Base-by-base conservation (phyloP, 2,329 filamentous ascomycete species). In the Lachnellula willkommii region DNA sequence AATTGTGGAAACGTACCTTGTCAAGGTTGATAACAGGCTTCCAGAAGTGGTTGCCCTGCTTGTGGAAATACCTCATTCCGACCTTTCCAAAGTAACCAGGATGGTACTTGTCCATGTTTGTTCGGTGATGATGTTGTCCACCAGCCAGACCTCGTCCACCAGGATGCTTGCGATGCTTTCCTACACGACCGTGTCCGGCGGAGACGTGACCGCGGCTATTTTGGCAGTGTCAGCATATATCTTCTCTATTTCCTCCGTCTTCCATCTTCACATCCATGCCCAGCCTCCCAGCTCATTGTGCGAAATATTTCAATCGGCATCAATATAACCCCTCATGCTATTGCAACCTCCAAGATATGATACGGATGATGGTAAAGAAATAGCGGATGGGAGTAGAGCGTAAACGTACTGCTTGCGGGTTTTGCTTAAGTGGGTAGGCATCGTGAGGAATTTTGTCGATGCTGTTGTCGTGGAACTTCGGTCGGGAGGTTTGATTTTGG, bases 61-160 rank as follows among this genome's bases (percentile, higher is more conserved):
- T 92, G 85, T 97, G 93, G 89, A 96, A 96, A 81, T 93, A 87
- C 73, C 89, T 83, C 89, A 93, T 93, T 80, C 89, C 88, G 70
- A 93, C 89, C 82, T 96, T 96, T 80, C 90, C 90, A 79, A 96
- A 97, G 89, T 97, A 97, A 90, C 94, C 94, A 63, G 93, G 91
- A 75, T 95, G 90, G 87, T 93, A 91, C 80, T 93, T 87, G 77
- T 90, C 87, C 72, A 91, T 80, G 81, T 95, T 95, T 73, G 90
- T 95, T 69, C 90, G 80, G 86, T 95, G 90, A 82, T 99, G 94
- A 83, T 99, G 94, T 82, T 96, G 90, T 85, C 92, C 93, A 95
- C 94, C 93, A 76, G 94, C 94, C 80, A 88, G 81, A 87, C 84
- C 84, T 89, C 89, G 81, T 83, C 84, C 84, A 85, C 84, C 84